These are phyloP conservation scores for Backusella circina DNA, from an alignment of 192 early-diverging fungal species.

Conservation along the genomic window DNA sequence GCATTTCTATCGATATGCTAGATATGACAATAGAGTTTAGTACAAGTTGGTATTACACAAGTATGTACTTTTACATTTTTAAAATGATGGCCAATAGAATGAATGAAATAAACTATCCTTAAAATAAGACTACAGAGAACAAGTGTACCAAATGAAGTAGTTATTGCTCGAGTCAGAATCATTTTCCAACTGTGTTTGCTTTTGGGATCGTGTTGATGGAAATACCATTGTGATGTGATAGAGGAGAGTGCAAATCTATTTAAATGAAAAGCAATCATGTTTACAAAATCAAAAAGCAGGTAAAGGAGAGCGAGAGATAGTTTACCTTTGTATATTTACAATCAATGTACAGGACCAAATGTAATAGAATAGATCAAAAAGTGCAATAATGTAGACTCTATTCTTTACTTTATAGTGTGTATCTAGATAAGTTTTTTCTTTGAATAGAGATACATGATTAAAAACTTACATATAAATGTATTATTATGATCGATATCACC, in stretches of 20 bases:
- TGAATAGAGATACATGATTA: too few species aligned
- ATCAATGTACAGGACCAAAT: background rate
- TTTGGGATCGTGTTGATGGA: background rate
- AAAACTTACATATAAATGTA: background rate
- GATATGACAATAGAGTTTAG: background rate
- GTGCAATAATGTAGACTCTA: background rate
- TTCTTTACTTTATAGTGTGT: background rate
- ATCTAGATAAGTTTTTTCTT: background rate
- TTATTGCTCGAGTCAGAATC: background rate
- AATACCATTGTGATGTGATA: background rate
- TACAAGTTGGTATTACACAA: background rate
- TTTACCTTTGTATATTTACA: background rate
- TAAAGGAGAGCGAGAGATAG: too few species aligned
- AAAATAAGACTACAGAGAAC: background rate
- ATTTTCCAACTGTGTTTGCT: background rate
- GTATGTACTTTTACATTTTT: background rate
- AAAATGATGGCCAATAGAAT: background rate
- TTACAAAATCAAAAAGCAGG: too few species aligned
- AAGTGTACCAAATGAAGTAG: background rate
- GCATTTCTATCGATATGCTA: background rate
- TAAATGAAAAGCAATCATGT: too few species aligned
- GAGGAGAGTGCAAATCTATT: background rate
- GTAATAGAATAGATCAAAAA: background rate
- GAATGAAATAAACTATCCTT: background rate
- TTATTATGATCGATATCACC: background rate